Base-by-base conservation (phyloP, 208 protist species). In the Angomonas ambiguus region DNA sequence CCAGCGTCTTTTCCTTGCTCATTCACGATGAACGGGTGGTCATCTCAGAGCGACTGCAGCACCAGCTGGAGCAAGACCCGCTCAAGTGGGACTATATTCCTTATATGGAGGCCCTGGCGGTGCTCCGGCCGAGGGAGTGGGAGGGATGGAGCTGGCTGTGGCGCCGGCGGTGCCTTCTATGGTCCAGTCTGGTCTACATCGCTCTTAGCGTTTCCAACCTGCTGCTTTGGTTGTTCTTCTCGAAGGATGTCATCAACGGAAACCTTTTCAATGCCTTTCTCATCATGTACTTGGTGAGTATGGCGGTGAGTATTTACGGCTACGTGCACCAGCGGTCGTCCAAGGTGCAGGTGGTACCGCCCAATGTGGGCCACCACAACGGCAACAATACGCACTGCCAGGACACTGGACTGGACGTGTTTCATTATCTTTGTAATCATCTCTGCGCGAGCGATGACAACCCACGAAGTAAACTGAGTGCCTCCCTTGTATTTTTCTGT, bases 121-220 rank as follows among this genome's bases (percentile, higher is more conserved):
- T 67, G 31, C 62, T 75, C 32, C 71, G 67, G 4, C 38, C 38
- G 38, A 32, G 10, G 5, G 60, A 64, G 34, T 77, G 72, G 72
- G 77, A 82, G 56, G 69, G 72, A 11, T 78, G 67, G 67, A 68
- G 63, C 22, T 82, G 77, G 77, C 60, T 60, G 13, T 76, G 72
- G 72, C 77, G 77, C 2, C 71, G 72, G 2, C 61, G 27, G 41
- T 82, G 77, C 42, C 24, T 65, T 20, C n/a, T 56, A 57, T 31
- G 62, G 5, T 62, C 64, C 0, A 42, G 66, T 2, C 24, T 59
- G 56, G 42, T 28, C 34, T 32, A 58, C 32, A 2, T 71, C 3
- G 72, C 64, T n/a, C 41, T 72, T 4, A 68, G 69, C 68, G 62
- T 62, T 4, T 45, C 35, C 24, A 58, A 55, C 30, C 35, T 41